Evolutionary conservation across 352 stramenopile genomes (phyloP), one percentile per base, ranked within the genome.

Genomic region (Globisporangium uncinulatum): DNA sequence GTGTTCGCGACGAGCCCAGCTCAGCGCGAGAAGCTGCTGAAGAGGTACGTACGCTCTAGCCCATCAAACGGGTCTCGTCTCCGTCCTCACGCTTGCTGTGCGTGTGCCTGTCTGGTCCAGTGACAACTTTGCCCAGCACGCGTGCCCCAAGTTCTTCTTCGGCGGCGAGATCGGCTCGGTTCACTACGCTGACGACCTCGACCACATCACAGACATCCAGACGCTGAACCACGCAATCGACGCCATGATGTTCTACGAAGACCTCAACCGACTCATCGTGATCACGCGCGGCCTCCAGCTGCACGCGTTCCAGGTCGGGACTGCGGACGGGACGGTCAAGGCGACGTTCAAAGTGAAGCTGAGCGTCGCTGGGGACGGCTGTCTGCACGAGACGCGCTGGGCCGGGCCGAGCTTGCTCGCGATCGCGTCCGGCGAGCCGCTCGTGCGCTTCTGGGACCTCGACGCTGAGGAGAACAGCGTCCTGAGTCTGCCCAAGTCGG

Each of bases 391-490:
- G 63, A 84, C 89, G 8, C 81, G 80, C 29, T 98, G 92, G 93
- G 88, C 89, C 4, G 85, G 89, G 4, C 86, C 88, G 0, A 92
- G 80, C 2, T 61, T 98, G n/a, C 67, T 98, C 32, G 88, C 85
- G 4, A 95, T 95, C 32, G 87, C 88, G 0, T 97, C 89, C 9
- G 86, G 82, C 6, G 92, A 98, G 54, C 69, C 79, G 9, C 53
- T 97, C 0, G 81, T 98, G 45, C 87, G 94, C 11, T 96, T 98
- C 48, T 97, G 91, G 89, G 89, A 98, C 60, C 71, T 98, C 19
- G 70, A 85, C 13, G 78, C 81, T 1, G 92, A 97, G 51, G 86
- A 97, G 57, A 98, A 94, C 65, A 98, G 95, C 55, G 83, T 96
- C 5, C 61, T 98, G 24, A 94, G 74, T 49, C 64, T 97, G 8